Evolutionary conservation across 192 early-diverging fungal genomes (phyloP).

Genomic region (Phlyctochytrium planicorne): DNA sequence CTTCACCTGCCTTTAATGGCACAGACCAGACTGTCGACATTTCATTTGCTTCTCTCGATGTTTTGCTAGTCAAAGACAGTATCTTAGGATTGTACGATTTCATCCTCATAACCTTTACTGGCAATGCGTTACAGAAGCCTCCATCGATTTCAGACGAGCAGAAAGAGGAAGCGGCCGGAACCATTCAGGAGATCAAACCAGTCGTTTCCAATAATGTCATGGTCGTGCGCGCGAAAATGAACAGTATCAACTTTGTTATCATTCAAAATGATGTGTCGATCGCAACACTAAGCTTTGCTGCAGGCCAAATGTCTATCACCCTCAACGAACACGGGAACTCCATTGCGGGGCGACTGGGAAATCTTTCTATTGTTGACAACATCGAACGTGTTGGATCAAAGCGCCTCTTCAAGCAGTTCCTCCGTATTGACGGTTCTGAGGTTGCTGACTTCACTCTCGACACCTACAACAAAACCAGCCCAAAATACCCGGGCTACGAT

Average conservation of each 20-base stretch:
- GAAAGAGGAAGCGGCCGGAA: neutral
- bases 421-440: constrained; percentile 85
- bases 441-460: constrained; percentile 87
- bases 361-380: constrained; percentile 43
- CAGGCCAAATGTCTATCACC: constrained; percentile 67
- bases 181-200: neutral
- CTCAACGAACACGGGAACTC: constrained; percentile 59
- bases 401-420: constrained; percentile 43
- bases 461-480: constrained; percentile 60
- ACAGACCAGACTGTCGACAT: constrained; percentile 82
- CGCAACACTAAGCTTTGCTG: constrained; percentile 71
- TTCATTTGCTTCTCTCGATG: constrained; percentile 69
- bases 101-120: constrained; percentile 47
- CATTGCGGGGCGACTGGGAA: constrained; percentile 46
- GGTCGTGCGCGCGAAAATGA: constrained; percentile 65
- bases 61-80: constrained; percentile 82
- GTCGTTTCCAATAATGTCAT: constrained; percentile 42
- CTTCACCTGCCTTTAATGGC: constrained; percentile 76
- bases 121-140: constrained; percentile 10
- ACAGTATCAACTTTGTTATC: constrained; percentile 78
- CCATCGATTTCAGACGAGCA: neutral
- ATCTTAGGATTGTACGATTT: constrained; percentile 86
- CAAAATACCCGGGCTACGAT: constrained; percentile 83
- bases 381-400: constrained; percentile 4
- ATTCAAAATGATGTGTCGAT: constrained; percentile 77